phyloP scores from a whole-genome alignment of 1,139 yeast species.

The Geotrichum aggregatum region DNA sequence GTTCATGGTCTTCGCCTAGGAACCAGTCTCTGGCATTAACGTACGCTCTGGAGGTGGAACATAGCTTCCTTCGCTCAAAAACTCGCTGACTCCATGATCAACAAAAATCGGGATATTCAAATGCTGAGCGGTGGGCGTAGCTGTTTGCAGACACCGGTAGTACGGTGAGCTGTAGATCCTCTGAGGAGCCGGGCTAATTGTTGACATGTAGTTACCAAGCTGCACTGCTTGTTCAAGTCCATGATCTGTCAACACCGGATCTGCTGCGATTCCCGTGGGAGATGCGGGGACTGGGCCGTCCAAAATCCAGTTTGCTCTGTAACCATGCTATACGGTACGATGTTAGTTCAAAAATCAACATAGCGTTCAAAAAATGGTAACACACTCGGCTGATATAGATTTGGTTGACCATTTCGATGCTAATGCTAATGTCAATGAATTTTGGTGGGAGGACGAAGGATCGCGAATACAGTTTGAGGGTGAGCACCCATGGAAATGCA shows the following conservation, averaged over 20 bases:
- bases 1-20: not conserved
- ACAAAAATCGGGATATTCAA: constrained; percentile 49
- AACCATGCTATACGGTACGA: constrained; percentile 67
- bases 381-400: constrained; percentile 6
- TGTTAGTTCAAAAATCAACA: no score
- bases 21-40: not conserved
- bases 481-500: no score
- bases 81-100: constrained; percentile 53
- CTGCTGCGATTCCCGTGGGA: constrained; percentile 80
- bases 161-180: constrained; percentile 75
- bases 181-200: constrained; percentile 46
- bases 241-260: constrained; percentile 72
- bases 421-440: no score
- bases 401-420: not conserved
- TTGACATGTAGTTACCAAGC: constrained; percentile 44
- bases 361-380: no score
- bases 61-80: constrained; percentile 22
- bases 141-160: constrained; percentile 83
- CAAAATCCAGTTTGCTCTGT: constrained; percentile 69
- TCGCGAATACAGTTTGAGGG: no score
- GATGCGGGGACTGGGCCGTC: constrained; percentile 61
- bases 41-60: constrained; percentile 27
- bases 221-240: constrained; percentile 78
- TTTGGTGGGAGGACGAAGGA: no score
- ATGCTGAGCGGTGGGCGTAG: constrained; percentile 58